Base-by-base conservation (phyloP, 2,329 filamentous ascomycete genomes). In the Ophiocordyceps sinensis region DNA sequence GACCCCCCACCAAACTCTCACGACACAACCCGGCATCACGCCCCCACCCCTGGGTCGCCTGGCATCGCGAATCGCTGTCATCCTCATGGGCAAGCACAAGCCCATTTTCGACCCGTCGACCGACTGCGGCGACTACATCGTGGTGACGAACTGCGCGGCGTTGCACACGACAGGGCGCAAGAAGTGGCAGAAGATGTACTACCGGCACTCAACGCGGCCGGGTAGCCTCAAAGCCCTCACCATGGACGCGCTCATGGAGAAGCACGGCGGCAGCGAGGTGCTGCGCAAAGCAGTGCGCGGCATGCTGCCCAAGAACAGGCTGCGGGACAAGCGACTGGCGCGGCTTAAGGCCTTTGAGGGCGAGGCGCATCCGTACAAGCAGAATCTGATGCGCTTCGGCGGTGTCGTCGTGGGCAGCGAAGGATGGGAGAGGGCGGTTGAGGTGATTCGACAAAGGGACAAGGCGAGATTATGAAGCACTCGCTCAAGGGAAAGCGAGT, bases 31-130 rank as follows among this genome's bases (percentile, higher is more conserved):
- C 50, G 64, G 69, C 51, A 61, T 77, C 21, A 78, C 78, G 17
- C 72, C 77, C 15, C 86, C 87, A 13, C 79, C 86, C n/a, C 81
- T 95, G 34, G 89, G 89, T 51, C 86, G 89, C 35, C 73, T 95
- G 40, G 89, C 89, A 46, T 86, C 82, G 41, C 79, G 82, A 47
- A 94, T 95, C 61, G 89, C 88, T 46, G 70, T 81, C 41, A 71
- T 85, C 45, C 77, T 95, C 40, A 95, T 96, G 88, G 91, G 91
- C 66, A 98, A 98, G 72, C 83, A 98, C 74, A 98, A 98, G 68
- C 91, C 91, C 19, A 94, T 91, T 62, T 98, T 79, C 68, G 85
- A 96, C 65, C 91, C 91, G 2, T 94, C 87, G 19, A 95, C 88
- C 46, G 91, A 98, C 71, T 96, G 91, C 72, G 91, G 91, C 52